Evolutionary conservation across 306 rosid species (phyloP), one percentile per base, ranked within the genome.

Genomic region (Phaseolus lunatus): DNA sequence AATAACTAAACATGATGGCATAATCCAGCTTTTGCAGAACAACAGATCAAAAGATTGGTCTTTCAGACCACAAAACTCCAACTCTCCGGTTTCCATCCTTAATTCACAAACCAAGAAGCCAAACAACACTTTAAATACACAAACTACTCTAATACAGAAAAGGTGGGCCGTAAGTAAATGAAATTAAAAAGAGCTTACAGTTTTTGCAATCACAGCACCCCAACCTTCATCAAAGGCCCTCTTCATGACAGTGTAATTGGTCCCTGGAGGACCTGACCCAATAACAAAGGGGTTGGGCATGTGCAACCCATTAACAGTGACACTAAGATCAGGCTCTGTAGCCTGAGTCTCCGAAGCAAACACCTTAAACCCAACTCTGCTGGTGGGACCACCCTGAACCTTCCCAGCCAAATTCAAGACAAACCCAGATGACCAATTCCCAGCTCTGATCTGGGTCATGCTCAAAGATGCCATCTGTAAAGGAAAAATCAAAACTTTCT

Each of bases 211-310:
- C 79, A 95, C 97, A 58, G 91, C 97, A 16, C 99, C 99, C 99
- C 99, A 95, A 1, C 99, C 99, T 88, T 95, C 99, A 76, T 95
- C 99, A 72, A 95, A 95, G 59, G 99, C 97, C 72, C 91, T 90
- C 69, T 95, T 95, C 99, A 95, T 95, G 66, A 95, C 99, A 37
- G 97, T 95, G 74, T 95, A 95, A 80, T 95, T 95, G n/a, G 99
- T 95, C 5, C 97, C 99, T 0, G 99, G 99, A 13, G 97, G 99
- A 76, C 97, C 99, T 58, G 99, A 95, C 79, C 91, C 99, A 24
- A 95, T 95, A 4, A 95, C 97, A 70, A 95, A 95, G 0, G 99
- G 99, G 75, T 95, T 95, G 9, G 97, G 97, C 99, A 95, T 86
- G 24, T 75, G 77, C 80, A 95, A 80, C 26, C 99, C 97, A 78